Percentiles rank a stretch among this genome's conserved stretches.
These are phyloP conservation scores for Coprinopsis marcescibilis DNA, from an alignment of 768 basidiomycete species.

Conservation along the genomic window DNA sequence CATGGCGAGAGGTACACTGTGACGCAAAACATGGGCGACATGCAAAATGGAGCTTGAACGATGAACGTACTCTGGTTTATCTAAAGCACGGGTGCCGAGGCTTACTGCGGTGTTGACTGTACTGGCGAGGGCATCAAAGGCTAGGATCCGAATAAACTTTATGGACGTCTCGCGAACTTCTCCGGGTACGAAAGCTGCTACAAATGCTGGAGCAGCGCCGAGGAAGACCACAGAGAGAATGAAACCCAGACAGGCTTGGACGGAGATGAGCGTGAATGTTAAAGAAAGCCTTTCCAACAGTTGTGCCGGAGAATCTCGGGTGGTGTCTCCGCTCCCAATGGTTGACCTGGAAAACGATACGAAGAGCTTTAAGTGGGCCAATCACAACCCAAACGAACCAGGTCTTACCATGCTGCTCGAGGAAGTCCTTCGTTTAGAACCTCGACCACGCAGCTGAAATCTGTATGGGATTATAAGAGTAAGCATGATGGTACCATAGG, in stretches of 20 bases:
- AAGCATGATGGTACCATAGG: background rate
- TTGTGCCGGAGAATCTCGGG: slow-evolving; percentile 9
- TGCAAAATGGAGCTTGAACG: background rate
- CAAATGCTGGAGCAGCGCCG: slow-evolving; percentile 17
- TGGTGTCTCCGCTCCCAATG: slow-evolving; percentile 15
- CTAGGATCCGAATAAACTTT: slow-evolving; percentile 15
- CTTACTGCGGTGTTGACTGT: slow-evolving; percentile 14
- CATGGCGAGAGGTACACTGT: slow-evolving; percentile 15
- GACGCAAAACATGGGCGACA: background rate
- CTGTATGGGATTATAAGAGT: slow-evolving; percentile 3
- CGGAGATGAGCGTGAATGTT: slow-evolving; percentile 15
- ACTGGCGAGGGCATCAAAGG: slow-evolving; percentile 15
- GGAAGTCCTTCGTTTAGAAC: slow-evolving; percentile 20
- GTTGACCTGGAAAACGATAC: slow-evolving; percentile 14
- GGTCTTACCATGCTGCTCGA: slow-evolving; percentile 16
- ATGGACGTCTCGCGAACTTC: slow-evolving; percentile 13
- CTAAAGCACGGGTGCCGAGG: slow-evolving; percentile 16
- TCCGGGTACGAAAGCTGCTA: slow-evolving; percentile 15
- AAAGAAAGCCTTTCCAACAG: slow-evolving; percentile 10
- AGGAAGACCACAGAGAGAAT: slow-evolving; percentile 19
- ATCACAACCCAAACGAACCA: background rate
- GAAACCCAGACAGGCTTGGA: slow-evolving; percentile 13
- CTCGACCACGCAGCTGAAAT: slow-evolving; percentile 17
- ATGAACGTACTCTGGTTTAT: slow-evolving; percentile 14
- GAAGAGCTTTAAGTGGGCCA: background rate